phyloP scores from a whole-genome alignment of 805 yeast species.

The Komagataella pastoris region DNA sequence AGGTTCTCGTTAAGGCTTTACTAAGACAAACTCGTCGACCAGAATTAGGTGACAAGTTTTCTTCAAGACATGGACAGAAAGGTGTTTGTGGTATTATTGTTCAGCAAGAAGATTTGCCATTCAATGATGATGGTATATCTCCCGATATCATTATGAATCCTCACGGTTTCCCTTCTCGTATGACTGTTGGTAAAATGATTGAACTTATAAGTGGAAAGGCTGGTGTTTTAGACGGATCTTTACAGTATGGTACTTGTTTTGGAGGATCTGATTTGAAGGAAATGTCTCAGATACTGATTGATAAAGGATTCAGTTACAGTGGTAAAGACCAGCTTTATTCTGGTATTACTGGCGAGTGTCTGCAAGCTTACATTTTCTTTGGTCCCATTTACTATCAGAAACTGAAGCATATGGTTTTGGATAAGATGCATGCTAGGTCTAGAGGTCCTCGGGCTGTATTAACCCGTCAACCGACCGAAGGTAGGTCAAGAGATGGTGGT shows the following conservation, averaged over 20 bases:
- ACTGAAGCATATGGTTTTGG: constrained; percentile 96
- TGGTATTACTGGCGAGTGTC: constrained; percentile 94
- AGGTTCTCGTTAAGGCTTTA: constrained; percentile 83
- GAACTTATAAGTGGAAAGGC: constrained; percentile 95
- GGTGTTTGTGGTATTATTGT: constrained; percentile 99
- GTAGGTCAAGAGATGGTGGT: constrained; percentile 98
- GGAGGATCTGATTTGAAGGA: constrained; percentile 96
- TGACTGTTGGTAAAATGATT: constrained; percentile 99
- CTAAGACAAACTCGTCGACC: constrained; percentile 95
- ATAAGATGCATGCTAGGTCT: constrained; percentile 99
- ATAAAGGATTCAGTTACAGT: constrained; percentile 84
- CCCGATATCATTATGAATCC: constrained; percentile 99
- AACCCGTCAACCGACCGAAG: constrained; percentile 97
- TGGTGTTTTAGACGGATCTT: constrained; percentile 82
- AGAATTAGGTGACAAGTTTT: constrained; percentile 93
- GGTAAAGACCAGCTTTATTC: constrained; percentile 97
- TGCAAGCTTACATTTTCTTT: constrained; percentile 95
- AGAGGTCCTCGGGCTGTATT: constrained; percentile 97
- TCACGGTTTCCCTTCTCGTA: constrained; percentile 99
- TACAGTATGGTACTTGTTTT: constrained; percentile 96
- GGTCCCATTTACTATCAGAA: constrained; percentile 98
- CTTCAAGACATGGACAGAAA: constrained; percentile 96
- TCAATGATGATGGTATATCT: constrained; percentile 78
- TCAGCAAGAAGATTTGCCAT: constrained; percentile 93
- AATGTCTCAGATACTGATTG: constrained; percentile 82